Percentiles rank a stretch among this genome's conserved stretches.
Conservation (phyloP, 2,329 filamentous ascomycete genomes). For the Colletotrichum lupini region DNA sequence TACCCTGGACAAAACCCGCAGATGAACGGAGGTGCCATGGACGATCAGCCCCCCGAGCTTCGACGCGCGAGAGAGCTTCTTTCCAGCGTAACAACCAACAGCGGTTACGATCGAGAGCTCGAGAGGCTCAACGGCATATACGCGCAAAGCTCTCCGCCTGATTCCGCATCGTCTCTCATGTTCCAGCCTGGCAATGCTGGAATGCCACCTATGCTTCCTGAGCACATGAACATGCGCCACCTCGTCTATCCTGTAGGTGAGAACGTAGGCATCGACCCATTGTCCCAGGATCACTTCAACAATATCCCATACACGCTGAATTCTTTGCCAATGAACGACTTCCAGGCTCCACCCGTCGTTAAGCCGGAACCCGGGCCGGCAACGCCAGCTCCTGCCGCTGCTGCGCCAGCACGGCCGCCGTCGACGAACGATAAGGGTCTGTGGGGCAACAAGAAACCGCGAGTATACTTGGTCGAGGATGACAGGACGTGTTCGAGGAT, state of each 20-base stretch:
- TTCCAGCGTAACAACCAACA: conserved; percentile 62
- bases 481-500: conserved; percentile 75
- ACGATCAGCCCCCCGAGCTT: conserved; percentile 64
- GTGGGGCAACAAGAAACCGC: conserved; percentile 74
- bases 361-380: conserved; percentile 33
- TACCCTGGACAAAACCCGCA: conserved; percentile 49
- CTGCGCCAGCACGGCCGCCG: conserved; percentile 43
- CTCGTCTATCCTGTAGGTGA: conserved; percentile 93
- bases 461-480: conserved; percentile 91
- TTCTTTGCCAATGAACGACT: conserved; percentile 65
- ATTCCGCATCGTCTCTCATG: conserved; percentile 65
- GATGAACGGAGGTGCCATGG: conserved; percentile 51
- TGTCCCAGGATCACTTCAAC: conserved; percentile 92
- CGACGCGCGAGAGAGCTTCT: conserved; percentile 68
- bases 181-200: conserved; percentile 59
- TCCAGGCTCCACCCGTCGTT: conserved; percentile 45
- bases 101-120: conserved; percentile 64
- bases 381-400: conserved; percentile 33
- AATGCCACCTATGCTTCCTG: conserved; percentile 57
- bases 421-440: conserved; percentile 52
- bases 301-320: conserved; percentile 86
- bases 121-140: conserved; percentile 67
- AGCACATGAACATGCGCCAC: conserved; percentile 67
- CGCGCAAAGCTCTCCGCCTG: conserved; percentile 62
- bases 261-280: conserved; percentile 92